Percentiles rank a stretch among this genome's conserved stretches.
These are phyloP conservation scores for Aschersonia sp. DNA, from an alignment of 2,329 filamentous ascomycete genomes.

Conservation along the genomic window DNA sequence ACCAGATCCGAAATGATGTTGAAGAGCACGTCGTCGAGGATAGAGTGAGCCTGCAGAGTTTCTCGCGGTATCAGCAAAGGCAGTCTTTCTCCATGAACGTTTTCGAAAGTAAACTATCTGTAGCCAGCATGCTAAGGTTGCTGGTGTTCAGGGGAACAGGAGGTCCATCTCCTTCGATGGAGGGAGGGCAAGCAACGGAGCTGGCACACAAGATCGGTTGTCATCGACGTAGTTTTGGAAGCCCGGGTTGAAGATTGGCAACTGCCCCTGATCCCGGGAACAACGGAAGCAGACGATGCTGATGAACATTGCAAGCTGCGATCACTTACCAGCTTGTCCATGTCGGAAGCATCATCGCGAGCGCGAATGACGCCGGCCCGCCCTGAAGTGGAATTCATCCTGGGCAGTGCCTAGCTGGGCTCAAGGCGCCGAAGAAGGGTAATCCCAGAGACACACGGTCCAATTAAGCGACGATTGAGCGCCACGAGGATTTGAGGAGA, in stretches of 20 bases:
- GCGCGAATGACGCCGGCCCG: conserved; percentile 44
- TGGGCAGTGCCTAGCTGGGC: conserved; percentile 8
- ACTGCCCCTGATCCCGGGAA: too few relatives aligned
- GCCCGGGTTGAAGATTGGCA: too few relatives aligned
- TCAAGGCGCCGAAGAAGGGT: conserved; percentile 3
- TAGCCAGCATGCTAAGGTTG: background rate
- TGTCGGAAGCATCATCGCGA: conserved; percentile 32
- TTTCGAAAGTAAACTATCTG: too few relatives aligned
- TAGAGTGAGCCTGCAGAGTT: conserved; percentile 37
- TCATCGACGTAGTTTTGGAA: too few relatives aligned
- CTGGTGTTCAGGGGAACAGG: background rate
- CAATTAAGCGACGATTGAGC: background rate
- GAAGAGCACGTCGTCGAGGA: conserved; percentile 62
- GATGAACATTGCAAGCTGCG: too few relatives aligned
- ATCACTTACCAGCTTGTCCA: conserved; percentile 44
- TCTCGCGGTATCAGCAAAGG: background rate
- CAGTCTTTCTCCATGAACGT: too few relatives aligned
- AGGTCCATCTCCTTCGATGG: background rate
- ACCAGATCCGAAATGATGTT: conserved; percentile 65
- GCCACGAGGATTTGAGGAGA: conserved; percentile 1
- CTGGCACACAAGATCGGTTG: background rate
- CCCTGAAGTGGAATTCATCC: conserved; percentile 30
- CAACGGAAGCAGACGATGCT: too few relatives aligned
- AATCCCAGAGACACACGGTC: conserved; percentile 1
- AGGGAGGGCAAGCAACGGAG: background rate